A percentile compares a stretch with the other conserved stretches of the same genome.
phyloP scores from a whole-genome alignment of 805 yeast species.

The Lipomyces chichibuensis region DNA sequence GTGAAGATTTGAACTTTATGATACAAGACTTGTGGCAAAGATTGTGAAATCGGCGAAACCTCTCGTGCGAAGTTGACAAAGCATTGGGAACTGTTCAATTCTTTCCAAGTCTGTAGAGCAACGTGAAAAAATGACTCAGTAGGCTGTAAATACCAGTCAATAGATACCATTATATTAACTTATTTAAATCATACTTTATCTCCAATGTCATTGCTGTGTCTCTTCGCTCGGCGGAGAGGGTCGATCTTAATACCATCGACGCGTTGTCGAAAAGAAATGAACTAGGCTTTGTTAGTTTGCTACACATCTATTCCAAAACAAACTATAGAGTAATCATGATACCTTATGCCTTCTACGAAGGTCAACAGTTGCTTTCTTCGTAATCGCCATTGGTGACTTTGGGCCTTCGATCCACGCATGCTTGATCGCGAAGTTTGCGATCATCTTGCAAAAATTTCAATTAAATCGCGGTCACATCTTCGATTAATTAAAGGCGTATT shows the following conservation, averaged over 20 bases:
- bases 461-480: neutral
- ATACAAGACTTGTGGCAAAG: conserved; percentile 78
- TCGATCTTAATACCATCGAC: conserved; percentile 83
- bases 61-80: conserved; percentile 66
- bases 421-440: too few relatives aligned
- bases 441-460: neutral
- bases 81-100: conserved; percentile 73
- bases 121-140: conserved; percentile 69
- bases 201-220: conserved; percentile 38
- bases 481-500: neutral
- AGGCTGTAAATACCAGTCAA: conserved; percentile 8
- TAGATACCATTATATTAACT: neutral
- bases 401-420: neutral
- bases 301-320: neutral
- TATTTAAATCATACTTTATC: conserved; percentile 19
- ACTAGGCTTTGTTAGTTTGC: conserved; percentile 9
- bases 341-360: conserved; percentile 29
- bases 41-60: conserved; percentile 59
- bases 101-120: conserved; percentile 83
- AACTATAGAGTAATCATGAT: neutral
- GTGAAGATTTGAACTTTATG: conserved; percentile 67
- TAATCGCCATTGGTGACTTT: conserved; percentile 24
- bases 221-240: conserved; percentile 51
- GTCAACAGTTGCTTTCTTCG: conserved; percentile 23
- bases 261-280: conserved; percentile 75